Percentiles rank a stretch among this genome's conserved stretches.
Conservation (phyloP, 2,329 filamentous ascomycete species). For the Epichloe sylvatica region DNA sequence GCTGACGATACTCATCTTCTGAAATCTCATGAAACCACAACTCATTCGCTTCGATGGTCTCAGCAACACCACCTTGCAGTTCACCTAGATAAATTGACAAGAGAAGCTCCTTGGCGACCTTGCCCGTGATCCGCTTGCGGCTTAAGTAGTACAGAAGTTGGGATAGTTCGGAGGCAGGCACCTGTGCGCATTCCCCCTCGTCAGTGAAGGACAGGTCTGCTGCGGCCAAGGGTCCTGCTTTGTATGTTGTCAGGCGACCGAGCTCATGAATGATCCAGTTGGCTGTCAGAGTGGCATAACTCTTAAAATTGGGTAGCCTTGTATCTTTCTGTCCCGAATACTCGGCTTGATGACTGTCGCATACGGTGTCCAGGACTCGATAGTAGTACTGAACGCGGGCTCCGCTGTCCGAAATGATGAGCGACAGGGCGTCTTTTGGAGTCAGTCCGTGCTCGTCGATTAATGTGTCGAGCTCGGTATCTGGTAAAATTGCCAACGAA, state of each 20-base stretch:
- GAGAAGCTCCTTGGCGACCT: conserved; percentile 44
- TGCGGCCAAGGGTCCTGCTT: conserved; percentile 19
- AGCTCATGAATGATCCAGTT: conserved; percentile 67
- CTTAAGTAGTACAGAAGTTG: conserved; percentile 37
- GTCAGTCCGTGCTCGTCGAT: conserved; percentile 53
- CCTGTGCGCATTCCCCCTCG: conserved; percentile 31
- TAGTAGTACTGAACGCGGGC: conserved; percentile 72
- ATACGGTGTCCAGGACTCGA: conserved; percentile 41
- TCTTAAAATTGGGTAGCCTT: conserved; percentile 16
- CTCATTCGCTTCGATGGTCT: conserved; percentile 30
- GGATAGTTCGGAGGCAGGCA: conserved; percentile 33
- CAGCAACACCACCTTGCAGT: conserved; percentile 28
- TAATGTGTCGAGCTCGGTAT: conserved; percentile 51
- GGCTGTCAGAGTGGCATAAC: conserved; percentile 33
- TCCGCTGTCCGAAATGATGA: conserved; percentile 66
- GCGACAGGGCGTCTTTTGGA: conserved; percentile 67
- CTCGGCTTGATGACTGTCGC: conserved; percentile 15
- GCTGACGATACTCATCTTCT: conserved; percentile 30
- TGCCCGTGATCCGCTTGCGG: conserved; percentile 36
- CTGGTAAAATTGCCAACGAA: conserved; percentile 58
- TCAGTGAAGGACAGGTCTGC: conserved; percentile 24
- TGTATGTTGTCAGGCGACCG: conserved; percentile 49
- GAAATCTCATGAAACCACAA: conserved; percentile 43
- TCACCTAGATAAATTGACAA: conserved; percentile 36
- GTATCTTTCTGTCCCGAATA: conserved; percentile 1